These are phyloP conservation scores for Pleurotus cornucopiae DNA, from an alignment of 768 basidiomycete species.

Conservation along the genomic window DNA sequence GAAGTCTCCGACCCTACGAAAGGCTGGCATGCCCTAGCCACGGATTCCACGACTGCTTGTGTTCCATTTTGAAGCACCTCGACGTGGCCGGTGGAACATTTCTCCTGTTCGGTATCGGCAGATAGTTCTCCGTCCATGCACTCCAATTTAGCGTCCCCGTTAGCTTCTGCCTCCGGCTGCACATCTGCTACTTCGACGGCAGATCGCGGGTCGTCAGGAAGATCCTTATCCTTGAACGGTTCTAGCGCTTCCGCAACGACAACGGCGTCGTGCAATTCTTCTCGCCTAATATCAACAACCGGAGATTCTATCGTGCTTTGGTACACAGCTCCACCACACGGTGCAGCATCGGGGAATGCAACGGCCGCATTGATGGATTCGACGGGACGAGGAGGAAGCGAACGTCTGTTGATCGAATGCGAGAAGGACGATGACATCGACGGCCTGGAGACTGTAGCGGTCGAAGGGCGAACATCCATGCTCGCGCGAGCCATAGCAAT, in stretches of 20 bases:
- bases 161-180: background rate
- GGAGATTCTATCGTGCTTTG: background rate
- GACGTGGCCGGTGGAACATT: too few relatives aligned
- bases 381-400: too few relatives aligned
- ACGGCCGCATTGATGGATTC: too few relatives aligned
- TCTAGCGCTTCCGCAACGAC: background rate
- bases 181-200: background rate
- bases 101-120: too few relatives aligned
- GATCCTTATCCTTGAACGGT: background rate
- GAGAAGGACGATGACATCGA: background rate
- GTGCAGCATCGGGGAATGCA: background rate
- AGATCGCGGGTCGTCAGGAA: background rate
- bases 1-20: too few relatives aligned
- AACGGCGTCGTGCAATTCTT: background rate
- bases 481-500: background rate
- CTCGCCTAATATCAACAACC: background rate
- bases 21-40: too few relatives aligned
- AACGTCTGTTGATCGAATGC: background rate
- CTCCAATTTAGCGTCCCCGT: too few relatives aligned
- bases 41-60: too few relatives aligned
- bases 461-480: background rate
- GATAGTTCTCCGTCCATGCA: too few relatives aligned
- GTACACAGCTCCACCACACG: background rate
- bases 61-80: too few relatives aligned
- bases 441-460: background rate